Evolutionary conservation across 2,329 filamentous ascomycete genomes (phyloP).

Genomic region (Byssochlamys sp.): DNA sequence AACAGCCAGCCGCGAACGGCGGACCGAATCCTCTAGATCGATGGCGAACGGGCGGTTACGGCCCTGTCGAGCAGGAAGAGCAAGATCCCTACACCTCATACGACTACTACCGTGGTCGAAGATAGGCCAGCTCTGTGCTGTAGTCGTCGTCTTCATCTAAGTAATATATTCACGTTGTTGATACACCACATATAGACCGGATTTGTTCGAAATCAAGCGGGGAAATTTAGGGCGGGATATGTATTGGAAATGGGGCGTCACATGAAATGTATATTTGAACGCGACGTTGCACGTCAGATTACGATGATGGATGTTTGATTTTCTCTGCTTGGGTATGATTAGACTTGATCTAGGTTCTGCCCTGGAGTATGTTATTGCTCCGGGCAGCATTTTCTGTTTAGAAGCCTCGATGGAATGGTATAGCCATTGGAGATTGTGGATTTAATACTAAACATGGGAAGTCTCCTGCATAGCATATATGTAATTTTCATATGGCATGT

Average conservation of each 20-base stretch:
- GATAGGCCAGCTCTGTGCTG: slow-evolving; percentile 2
- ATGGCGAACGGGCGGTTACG: slow-evolving; percentile 29
- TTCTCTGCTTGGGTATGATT: background rate
- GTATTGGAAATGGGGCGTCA: background rate
- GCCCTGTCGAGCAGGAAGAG: slow-evolving; percentile 27
- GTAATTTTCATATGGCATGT: too few species aligned
- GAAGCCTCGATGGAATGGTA: too few species aligned
- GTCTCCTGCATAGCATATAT: too few species aligned
- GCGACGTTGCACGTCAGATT: background rate
- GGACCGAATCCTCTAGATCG: slow-evolving; percentile 16
- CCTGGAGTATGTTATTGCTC: background rate
- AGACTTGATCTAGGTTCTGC: background rate
- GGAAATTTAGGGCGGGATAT: background rate
- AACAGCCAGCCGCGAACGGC: slow-evolving; percentile 9
- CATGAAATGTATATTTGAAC: background rate
- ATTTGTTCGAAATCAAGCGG: background rate
- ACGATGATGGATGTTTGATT: background rate
- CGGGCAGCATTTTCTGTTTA: too few species aligned
- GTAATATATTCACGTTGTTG: background rate
- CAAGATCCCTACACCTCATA: slow-evolving; percentile 22
- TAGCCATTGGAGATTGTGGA: too few species aligned
- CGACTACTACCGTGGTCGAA: slow-evolving; percentile 21
- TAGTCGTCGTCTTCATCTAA: background rate
- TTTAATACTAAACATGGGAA: too few species aligned
- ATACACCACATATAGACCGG: background rate